Evolutionary conservation across 257 asterid genomes (phyloP), one percentile per base, ranked within the genome.

Genomic region (Leonotis leonurus): DNA sequence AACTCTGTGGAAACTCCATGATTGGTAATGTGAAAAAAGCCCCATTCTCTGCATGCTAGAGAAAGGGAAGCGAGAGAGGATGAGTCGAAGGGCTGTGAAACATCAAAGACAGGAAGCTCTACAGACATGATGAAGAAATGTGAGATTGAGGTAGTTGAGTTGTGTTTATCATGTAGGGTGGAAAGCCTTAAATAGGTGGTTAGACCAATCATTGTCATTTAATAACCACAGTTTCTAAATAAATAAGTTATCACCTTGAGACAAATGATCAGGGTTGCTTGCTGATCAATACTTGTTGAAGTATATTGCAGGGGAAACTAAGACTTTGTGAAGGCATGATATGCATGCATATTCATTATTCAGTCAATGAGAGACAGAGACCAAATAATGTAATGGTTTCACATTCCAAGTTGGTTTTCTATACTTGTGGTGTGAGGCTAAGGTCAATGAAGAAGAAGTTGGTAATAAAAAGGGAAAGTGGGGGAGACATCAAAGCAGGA

Each of bases 11-110:
- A 65, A 66, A 86, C 54, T n/a, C 89, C 91, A 58, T 83, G 91
- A 75, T 83, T 83, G 56, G 64, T 67, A 53, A 86, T 69, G 54
- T 60, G 83, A 62, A 86, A 86, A 50, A 86, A 83, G 3, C 91
- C 89, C 91, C 87, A 86, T 66, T 83, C 87, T 68, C 60, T 77
- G 63, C 95, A 86, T 56, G 91, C 91, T 24, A 52, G 49, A 70
- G 82, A 70, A 35, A 83, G 75, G 60, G 88, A 76, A 37, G 88
- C 74, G 17, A 86, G 80, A 26, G 81, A 54, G 21, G 82, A 72
- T 3, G 82, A 71, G 66, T 43, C 57, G 5, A 77, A 63, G 53
- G 89, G 85, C 81, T 80, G 81, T 50, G 87, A 77, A 69, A 83
- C 67, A 80, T 86, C 91, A 64, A 81, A 72, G 30, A 74, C 61